Base-by-base conservation (phyloP, 768 basidiomycete species). In the Thelephora ganbajun region DNA sequence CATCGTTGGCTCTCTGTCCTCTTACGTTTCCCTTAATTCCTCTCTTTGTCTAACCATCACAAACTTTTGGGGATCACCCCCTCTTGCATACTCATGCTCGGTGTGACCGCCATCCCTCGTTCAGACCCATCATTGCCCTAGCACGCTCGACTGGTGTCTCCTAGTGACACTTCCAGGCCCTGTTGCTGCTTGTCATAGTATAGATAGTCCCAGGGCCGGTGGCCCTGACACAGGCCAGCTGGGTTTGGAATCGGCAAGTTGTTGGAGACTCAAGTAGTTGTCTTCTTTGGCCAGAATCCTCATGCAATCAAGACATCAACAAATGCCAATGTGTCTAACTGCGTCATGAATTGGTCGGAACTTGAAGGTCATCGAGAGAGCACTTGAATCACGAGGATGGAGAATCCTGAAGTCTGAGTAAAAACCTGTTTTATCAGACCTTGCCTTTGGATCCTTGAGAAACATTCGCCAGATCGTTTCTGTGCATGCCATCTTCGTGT, bases 401-500 rank as follows among this genome's bases (percentile, higher is more conserved):
- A 63, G 43, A 11, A 44, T 33, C 2, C 46, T 49, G 5, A 61
- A 47, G 35, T 46, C n/a, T 19, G 54, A 14, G 16, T 51, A 51
- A 12, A 57, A 41, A 11, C 51, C 43, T 0, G 44, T 48, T 46
- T 59, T 16, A 41, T 58, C 56, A 0, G n/a, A 16, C 1, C 52
- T 42, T 7, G 52, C 45, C 2, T 13, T 16, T 20, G 36, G 47
- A 9, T 47, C 47, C 37, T 45, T n/a, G 16, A 57, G 41, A 22
- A 48, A 50, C 1, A 50, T 35, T 12, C 43, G n/a, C 49, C 51
- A 54, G 0, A 53, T 35, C 6, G 52, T 50, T 16, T 66, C 60
- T 0, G 54, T 55, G n/a, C 45, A 46, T 0, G 64, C 60, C 57
- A 66, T 66, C 47, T 62, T 65, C 14, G 62, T 46, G 50, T 65